Percentiles rank a stretch among this genome's conserved stretches.
Evolutionary conservation across 2,329 filamentous ascomycete species (phyloP).

Genomic region (Graphilbum fragrans): DNA sequence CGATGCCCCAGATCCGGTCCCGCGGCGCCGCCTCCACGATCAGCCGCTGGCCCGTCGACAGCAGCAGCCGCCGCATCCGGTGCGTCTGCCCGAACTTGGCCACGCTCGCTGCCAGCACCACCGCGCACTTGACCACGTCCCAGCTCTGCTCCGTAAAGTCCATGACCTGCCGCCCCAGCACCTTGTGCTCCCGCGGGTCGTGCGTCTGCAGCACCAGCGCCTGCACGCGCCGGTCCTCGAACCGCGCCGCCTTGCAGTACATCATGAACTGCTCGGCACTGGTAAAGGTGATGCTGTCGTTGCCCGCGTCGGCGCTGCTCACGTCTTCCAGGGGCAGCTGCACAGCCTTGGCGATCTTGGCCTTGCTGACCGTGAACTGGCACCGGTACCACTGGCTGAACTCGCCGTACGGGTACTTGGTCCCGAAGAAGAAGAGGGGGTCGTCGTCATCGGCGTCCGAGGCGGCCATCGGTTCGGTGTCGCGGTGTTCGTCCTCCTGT

Average conservation of each 20-base stretch:
- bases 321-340: conserved; percentile 9
- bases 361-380: conserved; percentile 16
- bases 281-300: conserved; percentile 16
- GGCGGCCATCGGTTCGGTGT: conserved; percentile 1
- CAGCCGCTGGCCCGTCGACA: too few species aligned
- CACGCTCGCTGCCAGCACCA: conserved; percentile 46
- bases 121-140: conserved; percentile 26
- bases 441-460: conserved; percentile 2
- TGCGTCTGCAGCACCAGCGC: neutral
- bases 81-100: conserved; percentile 44
- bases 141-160: conserved; percentile 6
- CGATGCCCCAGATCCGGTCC: too few species aligned
- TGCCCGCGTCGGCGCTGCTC: neutral
- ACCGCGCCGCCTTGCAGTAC: conserved; percentile 26
- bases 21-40: too few species aligned
- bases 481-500: neutral
- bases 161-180: conserved; percentile 5
- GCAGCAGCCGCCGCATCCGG: conserved; percentile 33
- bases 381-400: conserved; percentile 23
- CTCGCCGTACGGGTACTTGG: conserved; percentile 16
- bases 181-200: conserved; percentile 7
- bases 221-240: conserved; percentile 14
- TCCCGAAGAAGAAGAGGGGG: conserved; percentile 19
- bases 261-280: conserved; percentile 29
- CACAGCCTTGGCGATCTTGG: conserved; percentile 16